Base-by-base conservation (phyloP, 768 basidiomycete genomes). In the Amanita muscaria region DNA sequence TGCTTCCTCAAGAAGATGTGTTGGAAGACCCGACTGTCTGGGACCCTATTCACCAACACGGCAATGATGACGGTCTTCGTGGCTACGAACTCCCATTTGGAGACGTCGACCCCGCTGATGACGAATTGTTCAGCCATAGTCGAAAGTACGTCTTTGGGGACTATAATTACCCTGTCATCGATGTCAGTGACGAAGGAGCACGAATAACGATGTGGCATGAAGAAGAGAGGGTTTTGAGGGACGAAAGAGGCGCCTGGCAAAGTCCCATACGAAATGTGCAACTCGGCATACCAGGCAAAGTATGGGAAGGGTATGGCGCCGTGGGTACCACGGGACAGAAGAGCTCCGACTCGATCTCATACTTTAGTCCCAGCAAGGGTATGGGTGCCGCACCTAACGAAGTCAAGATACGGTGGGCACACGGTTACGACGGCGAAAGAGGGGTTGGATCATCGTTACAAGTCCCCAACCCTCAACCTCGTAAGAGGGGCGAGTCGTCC, bases 151-250 rank as follows among this genome's bases (percentile, higher is more conserved):
- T 93, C 19, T 97, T 91, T 53, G 90, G 90, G 4, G 87, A 93
- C 63, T 90, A 91, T 58, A 77, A 87, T 55, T 94, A 93, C 58
- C 92, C 91, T 1, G 79, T 77, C 44, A 80, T 92, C 49, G 92
- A 94, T 55, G 84, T 88, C 38, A 91, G 86, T 63, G 78, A 82
- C 19, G 88, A 92, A 62, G 54, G 61, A 14, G 87, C 84, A 15
- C 66, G 77, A 49, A 63, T 64, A 24, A 59, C 66, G 36, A 82
- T 87, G 60, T 86, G 88, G 79, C 77, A 80, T 46, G 88, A 90
- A 55, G 91, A 96, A 60, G 88, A 93, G 57, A 73, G 86, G 31
- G 81, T 92, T 27, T 58, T 93, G 51, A 66, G 77, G 35, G 78
- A 88, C 51, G 81, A 82, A 61, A 74, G 85, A 47, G 75, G 80